These are phyloP conservation scores for Effrenium voratum DNA, from an alignment of 73 alveolate species.

Conservation along the genomic window DNA sequence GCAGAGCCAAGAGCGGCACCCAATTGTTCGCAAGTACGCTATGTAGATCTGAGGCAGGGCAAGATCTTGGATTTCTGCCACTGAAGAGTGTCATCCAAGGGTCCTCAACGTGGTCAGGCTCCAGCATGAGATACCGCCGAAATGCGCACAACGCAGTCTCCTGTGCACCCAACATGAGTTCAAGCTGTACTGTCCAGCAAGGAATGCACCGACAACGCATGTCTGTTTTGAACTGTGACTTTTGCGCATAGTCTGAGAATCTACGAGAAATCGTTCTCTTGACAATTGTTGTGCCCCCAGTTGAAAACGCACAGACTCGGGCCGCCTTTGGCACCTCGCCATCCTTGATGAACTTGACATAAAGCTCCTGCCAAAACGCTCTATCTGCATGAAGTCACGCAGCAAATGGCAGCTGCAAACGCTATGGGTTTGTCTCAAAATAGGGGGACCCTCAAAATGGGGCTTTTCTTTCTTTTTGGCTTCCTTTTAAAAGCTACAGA, in stretches of 20 bases:
- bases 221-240: no score
- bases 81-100: neutral
- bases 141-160: slow-evolving; percentile 95
- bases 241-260: no score
- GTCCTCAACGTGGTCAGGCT: slow-evolving; percentile 97
- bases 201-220: no score
- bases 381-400: neutral
- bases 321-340: slow-evolving; percentile 94
- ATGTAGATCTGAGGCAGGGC: slow-evolving; percentile 94
- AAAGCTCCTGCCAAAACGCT: slow-evolving; percentile 73
- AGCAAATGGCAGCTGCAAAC: no score
- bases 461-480: no score
- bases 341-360: slow-evolving; percentile 96
- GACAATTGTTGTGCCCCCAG: no score
- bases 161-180: neutral
- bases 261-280: no score
- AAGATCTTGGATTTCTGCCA: neutral
- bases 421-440: no score
- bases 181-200: no score
- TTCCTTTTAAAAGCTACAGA: no score
- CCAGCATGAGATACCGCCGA: slow-evolving; percentile 96
- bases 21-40: slow-evolving; percentile 95
- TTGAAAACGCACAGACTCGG: no score
- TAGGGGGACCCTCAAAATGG: no score
- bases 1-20: slow-evolving; percentile 51